Base-by-base conservation (phyloP, 352 stramenopile genomes). In the Chrysophaeum taylorii region DNA sequence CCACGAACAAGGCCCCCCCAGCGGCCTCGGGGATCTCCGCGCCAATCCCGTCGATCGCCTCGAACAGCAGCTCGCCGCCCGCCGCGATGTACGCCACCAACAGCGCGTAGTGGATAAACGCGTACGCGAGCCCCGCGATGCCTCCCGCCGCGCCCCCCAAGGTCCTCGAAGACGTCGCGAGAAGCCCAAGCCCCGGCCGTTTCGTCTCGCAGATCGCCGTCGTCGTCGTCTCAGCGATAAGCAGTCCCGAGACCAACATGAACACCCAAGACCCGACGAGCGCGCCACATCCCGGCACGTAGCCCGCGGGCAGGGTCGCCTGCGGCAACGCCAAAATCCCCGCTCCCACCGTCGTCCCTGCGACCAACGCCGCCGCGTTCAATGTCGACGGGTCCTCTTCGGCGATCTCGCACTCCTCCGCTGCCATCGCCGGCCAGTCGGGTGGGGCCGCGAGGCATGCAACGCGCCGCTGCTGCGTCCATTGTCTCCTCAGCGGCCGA, bases 41-140 rank as follows among this genome's bases (percentile, higher is more conserved):
- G 42, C 72, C 73, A 52, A 64, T n/a, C 73, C 78, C 75, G 29
- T 67, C 78, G 7, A 75, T 29, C 35, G 78, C 52, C 5, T 42
- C 38, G 16, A 23, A 48, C 7, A 85, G 33, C 27, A 81, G 70
- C 15, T 75, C 74, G 5, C 83, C 83, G 37, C 84, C 84, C 71
- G 86, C 75, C 35, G 81, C 80, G 38, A 88, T 79, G 74, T 88
- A 90, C 1, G 84, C 82, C 0, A 86, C 80, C 63, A 89, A 76
- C 15, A 90, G 68, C 18, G 83, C 74, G 69, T 89, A 90, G 72
- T 87, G 84, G 12, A 90, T 73, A 42, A 87, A 77, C 25, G 87
- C 80, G 70, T 88, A 90, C 0, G 76, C 76, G 15, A 74, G 36
- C 41, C 76, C 81, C 16, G 82, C 81, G 33, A 85, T n/a, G n/a